Evolutionary conservation across 495 filamentous ascomycete species (phyloP).

Genomic region (Saxispiralis lemnorum): DNA sequence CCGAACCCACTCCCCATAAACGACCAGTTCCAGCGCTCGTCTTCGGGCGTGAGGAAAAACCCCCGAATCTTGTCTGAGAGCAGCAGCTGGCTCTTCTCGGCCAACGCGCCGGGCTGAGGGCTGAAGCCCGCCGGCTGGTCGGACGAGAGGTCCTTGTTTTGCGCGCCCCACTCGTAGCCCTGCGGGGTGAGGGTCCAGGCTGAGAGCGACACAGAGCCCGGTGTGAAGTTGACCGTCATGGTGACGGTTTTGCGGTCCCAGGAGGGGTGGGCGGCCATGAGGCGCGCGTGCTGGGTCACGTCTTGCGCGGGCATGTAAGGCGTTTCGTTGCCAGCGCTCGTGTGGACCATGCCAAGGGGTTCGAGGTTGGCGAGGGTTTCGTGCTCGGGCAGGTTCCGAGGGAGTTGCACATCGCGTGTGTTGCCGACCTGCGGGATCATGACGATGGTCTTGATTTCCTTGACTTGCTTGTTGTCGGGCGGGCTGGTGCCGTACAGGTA

Average conservation of each 20-base stretch:
- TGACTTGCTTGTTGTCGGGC: conserved; percentile 86
- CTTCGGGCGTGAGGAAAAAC: conserved; percentile 89
- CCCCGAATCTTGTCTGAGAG: conserved; percentile 83
- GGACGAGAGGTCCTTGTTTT: conserved; percentile 81
- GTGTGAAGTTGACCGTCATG: conserved; percentile 93
- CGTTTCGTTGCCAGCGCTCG: conserved; percentile 81
- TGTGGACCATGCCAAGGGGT: conserved; percentile 90
- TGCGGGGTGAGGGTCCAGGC: conserved; percentile 81
- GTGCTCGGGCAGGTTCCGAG: conserved; percentile 71
- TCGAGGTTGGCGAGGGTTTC: conserved; percentile 77
- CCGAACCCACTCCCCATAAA: conserved; percentile 88
- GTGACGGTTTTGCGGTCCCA: conserved; percentile 95
- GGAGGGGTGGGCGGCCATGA: conserved; percentile 63
- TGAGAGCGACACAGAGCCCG: conserved; percentile 87
- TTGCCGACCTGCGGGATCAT: conserved; percentile 96
- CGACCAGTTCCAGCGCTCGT: conserved; percentile 88
- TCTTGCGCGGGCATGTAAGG: conserved; percentile 90
- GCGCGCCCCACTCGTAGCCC: conserved; percentile 92
- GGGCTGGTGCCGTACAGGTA: conserved; percentile 91
- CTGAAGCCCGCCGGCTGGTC: conserved; percentile 84
- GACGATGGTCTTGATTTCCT: conserved; percentile 89
- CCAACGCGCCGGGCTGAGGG: conserved; percentile 52
- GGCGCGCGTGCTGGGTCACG: conserved; percentile 76
- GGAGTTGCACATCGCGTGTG: conserved; percentile 76
- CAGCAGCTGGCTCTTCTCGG: conserved; percentile 84